Base-by-base conservation (phyloP, 164 flowering plant genomes). In the Nymphaea thermarum region DNA sequence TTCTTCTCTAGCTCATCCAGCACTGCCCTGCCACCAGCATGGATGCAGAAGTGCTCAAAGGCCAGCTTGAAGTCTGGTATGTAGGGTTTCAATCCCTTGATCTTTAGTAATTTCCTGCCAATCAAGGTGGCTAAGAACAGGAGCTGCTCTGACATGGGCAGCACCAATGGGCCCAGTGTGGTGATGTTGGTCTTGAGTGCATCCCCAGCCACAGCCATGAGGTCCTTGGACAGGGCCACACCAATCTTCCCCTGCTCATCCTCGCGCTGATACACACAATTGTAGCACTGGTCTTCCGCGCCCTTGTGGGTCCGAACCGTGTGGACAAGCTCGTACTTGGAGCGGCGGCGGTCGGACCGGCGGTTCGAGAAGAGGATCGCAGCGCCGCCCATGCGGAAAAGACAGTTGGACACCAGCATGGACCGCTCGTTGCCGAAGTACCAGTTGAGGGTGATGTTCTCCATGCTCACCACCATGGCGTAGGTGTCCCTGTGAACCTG, bases 341-440 rank as follows among this genome's bases (percentile, higher is more conserved):
- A 81, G 1, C 84, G 83, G 44, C 80, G 71, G n/a, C 87, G 82
- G 44, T 87, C 97, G 5, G 86, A 77, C 0, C 83, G 18, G 1
- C 79, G 75, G 81, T 88, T 91, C 10, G 97, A 86, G 44, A 91
- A 85, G 51, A 91, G 95, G 64, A 91, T 79, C 0, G 93, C 97
- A 0, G 97, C 93, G 0, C 96, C 96, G 0, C 97, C 97, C 86
- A 89, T 81, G 0, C 97, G 83, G 83, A 91, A 91, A 43, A 91
- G 81, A 75, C 97, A 91, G 75, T 91, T 91, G 0, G 93, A 81
- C 70, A 91, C 78, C 1, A 91, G 87, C 97, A 91, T 91, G 0
- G 97, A 83, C 0, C 93, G 82, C 73, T 89, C 77, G 76, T 91
- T 91, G 66, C 97, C 97, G 10, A 77, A 82, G 80, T 91, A 91